Evolutionary conservation across 2,329 filamentous ascomycete species (phyloP), one percentile per base, ranked within the genome.

Genomic region (Ophiostoma ips): DNA sequence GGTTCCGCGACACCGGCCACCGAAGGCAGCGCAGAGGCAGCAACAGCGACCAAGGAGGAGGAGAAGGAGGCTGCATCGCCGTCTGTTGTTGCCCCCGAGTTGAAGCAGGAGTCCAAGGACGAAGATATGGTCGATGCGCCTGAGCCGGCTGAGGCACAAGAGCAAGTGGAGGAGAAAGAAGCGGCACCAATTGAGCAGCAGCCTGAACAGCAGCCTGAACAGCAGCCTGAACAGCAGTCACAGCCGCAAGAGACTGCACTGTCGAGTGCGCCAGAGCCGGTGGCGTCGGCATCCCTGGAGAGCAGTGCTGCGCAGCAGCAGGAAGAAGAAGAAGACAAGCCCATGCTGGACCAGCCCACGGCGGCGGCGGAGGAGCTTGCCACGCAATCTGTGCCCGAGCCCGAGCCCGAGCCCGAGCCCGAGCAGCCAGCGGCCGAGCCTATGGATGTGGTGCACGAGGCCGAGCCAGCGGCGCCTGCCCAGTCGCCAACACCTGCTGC

Each of bases 331-430:
- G 34, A 40, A 12, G 49, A 51, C 24, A 38, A 51, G 49, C 52
- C 43, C 5, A 53, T 51, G 52, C 31, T 36, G 31, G 52, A 53
- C 33, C 51, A 48, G 51, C 38, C 51, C 18, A 30, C n/a, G 24
- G 24, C 24, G 8, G 24, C 24, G 4, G 24, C 40, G 11, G 40
- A n/a, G 18, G 48, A 48, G 18, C 43, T 36, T 36, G 21, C 24
- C 28, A 18, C 37, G 4, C n/a, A n/a, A n/a, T n/a, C n/a, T n/a
- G n/a, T n/a, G n/a, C n/a, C n/a, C n/a, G n/a, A n/a, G n/a, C n/a
- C n/a, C 8, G 28, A 16, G 24, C 15, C 10, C 5, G 38, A 41
- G 13, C 8, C 41, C n/a, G 37, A 37, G 18, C 24, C 50, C 9
- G 37, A 28, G 12, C 43, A 34, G 24, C 16, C 45, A 15, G 28